A percentile compares a stretch with the other conserved stretches of the same genome.
These are phyloP conservation scores for Globisporangium paroecandrum DNA, from an alignment of 352 stramenopile genomes.

Conservation along the genomic window DNA sequence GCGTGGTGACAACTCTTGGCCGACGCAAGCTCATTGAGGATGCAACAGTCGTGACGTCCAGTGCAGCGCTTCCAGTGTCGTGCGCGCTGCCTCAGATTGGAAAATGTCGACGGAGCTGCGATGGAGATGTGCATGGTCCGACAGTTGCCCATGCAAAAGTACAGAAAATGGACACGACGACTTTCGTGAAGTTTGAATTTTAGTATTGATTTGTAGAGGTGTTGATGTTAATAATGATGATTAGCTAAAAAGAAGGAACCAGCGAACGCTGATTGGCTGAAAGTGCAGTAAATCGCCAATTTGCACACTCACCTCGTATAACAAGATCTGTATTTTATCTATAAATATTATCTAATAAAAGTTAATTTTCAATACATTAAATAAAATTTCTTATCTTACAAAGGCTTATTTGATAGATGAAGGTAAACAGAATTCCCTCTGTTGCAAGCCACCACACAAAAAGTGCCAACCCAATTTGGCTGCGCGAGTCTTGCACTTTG, in stretches of 20 bases:
- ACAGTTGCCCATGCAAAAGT: not conserved
- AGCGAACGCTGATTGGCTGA: not conserved
- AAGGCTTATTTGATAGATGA: not conserved
- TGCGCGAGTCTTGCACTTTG: not conserved
- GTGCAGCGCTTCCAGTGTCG: not conserved
- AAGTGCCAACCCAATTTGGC: not conserved
- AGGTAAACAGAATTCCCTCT: not conserved
- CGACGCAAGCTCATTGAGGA: not conserved
- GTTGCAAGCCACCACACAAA: not conserved
- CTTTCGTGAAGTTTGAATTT: not conserved
- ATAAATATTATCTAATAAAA: not conserved
- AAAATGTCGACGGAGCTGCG: not conserved
- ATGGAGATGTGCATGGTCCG: conserved; percentile 1
- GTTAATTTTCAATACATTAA: not conserved
- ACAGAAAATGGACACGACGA: not conserved
- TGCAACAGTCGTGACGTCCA: conserved; percentile 5
- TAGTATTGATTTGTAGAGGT: not conserved
- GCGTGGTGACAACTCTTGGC: not conserved
- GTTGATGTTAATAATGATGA: not conserved
- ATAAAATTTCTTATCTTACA: not conserved
- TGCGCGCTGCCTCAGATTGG: not conserved
- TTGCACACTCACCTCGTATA: not conserved
- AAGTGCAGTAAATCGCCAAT: not conserved
- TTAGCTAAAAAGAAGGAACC: not conserved
- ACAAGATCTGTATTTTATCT: not conserved